Percentiles rank a stretch among this genome's conserved stretches.
These are phyloP conservation scores for Urostyla sp. DNA, from an alignment of 73 alveolate species.

Conservation along the genomic window DNA sequence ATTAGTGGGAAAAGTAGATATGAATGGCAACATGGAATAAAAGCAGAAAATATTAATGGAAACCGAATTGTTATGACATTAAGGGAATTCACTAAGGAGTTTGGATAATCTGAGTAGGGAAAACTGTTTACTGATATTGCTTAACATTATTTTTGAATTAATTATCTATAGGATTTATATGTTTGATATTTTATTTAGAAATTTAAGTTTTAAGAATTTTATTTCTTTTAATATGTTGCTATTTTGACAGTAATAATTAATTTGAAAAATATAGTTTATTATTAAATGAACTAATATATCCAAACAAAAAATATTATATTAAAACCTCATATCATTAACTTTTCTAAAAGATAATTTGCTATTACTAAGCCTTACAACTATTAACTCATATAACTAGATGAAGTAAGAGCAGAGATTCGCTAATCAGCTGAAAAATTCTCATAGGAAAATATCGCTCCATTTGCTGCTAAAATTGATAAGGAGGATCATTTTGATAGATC, in stretches of 20 bases:
- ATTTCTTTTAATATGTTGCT: too few species aligned
- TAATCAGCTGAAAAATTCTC: constrained; percentile 64
- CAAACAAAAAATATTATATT: too few species aligned
- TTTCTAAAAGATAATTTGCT: constrained; percentile 26
- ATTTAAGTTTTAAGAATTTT: too few species aligned
- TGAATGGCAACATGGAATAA: constrained; percentile 62
- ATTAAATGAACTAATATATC: too few species aligned
- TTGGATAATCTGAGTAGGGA: constrained; percentile 10
- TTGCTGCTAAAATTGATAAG: constrained; percentile 86
- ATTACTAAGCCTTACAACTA: constrained; percentile 40
- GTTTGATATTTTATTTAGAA: too few species aligned
- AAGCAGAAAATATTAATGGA: constrained; percentile 48
- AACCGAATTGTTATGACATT: constrained; percentile 59
- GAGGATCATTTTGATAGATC: constrained; percentile 74
- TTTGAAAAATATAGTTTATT: too few species aligned
- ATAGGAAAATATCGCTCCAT: constrained; percentile 79
- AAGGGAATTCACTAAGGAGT: constrained; percentile 56
- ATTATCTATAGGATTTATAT: not conserved
- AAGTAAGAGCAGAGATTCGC: constrained; percentile 45
- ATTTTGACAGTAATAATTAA: too few species aligned
- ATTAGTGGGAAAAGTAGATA: constrained; percentile 56
- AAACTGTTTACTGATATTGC: constrained; percentile 39
- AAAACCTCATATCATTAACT: not conserved
- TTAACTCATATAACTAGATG: constrained; percentile 22
- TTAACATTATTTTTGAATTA: constrained; percentile 15